Base-by-base conservation (phyloP, 331 rosid species). In the Quercus tomentella region DNA sequence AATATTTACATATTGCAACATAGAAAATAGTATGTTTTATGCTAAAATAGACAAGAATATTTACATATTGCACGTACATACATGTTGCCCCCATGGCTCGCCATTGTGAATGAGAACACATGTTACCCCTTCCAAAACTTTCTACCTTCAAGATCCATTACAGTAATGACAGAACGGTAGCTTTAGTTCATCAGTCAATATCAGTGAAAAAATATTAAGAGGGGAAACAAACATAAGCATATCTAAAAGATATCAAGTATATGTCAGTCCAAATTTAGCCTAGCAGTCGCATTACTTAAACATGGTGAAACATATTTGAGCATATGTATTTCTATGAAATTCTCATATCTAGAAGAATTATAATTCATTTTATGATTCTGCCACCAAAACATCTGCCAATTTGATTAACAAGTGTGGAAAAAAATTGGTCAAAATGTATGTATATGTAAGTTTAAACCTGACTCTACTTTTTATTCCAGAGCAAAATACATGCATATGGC, bases 41-140 rank as follows among this genome's bases (percentile, higher is more conserved):
- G 2, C 37, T 33, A 33, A 33, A 33, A 1, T 33, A 33, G 0
- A 33, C 7, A 33, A 0, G 7, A 33, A 33, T 6, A 33, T 33
- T 33, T 33, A 33, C 37, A 33, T 31, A 31, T 31, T 31, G 33
- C 33, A 4, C 6, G 6, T 31, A 31, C 6, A 31, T 4, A 4
- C 33, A 31, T 31, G 33, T 4, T 31, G 33, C 33, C 33, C 33
- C 33, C 33, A 31, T 4, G 33, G 33, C 33, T 31, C 33, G 5
- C 33, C 33, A 5, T 31, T 31, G 33, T 31, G 1, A 31, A 31
- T 31, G 33, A 31, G 33, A 31, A 31, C 33, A 31, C 73, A 26
- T 85, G 85, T 83, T 80, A 88, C 91, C 91, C 77, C 75, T 78
- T 76, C 91, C 94, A 76, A 76, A 88, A 83, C 31, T 63, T 75